Evolutionary conservation across 305 asterid genomes (phyloP).

Genomic region (Rubia peregrina): DNA sequence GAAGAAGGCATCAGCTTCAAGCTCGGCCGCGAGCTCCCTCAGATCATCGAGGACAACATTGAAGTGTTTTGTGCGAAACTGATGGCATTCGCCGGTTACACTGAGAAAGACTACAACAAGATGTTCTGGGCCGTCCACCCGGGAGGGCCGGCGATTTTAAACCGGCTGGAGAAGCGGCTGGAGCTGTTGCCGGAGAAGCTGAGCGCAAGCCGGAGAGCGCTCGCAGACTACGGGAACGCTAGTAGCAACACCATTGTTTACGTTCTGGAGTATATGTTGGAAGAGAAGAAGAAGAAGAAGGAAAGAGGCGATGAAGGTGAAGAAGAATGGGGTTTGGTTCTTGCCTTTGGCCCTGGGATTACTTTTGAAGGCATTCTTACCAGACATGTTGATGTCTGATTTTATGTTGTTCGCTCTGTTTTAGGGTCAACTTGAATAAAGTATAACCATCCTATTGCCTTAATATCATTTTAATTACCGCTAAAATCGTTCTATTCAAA

Average conservation of each 20-base stretch:
- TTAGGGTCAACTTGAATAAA: neutral
- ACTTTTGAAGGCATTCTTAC: conserved; percentile 92
- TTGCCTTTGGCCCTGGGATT: conserved; percentile 94
- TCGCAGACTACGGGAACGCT: conserved; percentile 87
- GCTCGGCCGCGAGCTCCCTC: conserved; percentile 70
- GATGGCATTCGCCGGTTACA: conserved; percentile 37
- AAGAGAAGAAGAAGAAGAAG: conserved; percentile 31
- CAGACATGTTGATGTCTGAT: conserved; percentile 46
- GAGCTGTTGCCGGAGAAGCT: conserved; percentile 61
- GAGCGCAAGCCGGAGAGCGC: conserved; percentile 65
- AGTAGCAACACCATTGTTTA: conserved; percentile 89
- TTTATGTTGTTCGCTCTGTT: neutral
- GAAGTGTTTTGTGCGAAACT: conserved; percentile 55
- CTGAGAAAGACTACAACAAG: conserved; percentile 40
- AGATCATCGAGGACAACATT: conserved; percentile 72
- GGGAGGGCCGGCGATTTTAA: conserved; percentile 87
- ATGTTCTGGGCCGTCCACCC: conserved; percentile 99
- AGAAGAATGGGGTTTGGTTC: conserved; percentile 63
- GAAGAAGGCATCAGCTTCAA: conserved; percentile 93
- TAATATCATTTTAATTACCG: too few species aligned
- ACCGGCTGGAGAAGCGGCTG: conserved; percentile 66
- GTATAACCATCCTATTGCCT: neutral
- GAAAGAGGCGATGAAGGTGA: conserved; percentile 12
- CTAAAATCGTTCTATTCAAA: too few species aligned
- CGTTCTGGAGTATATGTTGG: conserved; percentile 76